phyloP scores from a whole-genome alignment of 768 basidiomycete genomes.

The Gloeophyllum trabeum region DNA sequence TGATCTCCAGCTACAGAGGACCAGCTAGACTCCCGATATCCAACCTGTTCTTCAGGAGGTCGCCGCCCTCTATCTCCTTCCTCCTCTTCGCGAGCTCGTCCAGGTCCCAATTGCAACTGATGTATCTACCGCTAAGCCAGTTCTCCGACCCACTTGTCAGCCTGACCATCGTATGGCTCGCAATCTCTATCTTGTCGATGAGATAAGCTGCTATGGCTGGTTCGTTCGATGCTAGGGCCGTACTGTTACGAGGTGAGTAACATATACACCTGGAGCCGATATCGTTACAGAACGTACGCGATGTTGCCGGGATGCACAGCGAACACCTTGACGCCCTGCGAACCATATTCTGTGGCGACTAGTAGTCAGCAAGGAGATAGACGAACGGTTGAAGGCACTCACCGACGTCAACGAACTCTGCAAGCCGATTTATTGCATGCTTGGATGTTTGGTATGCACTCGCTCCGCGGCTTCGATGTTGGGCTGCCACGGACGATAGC shows the following conservation, averaged over 20 bases:
- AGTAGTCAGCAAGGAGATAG: too few species aligned
- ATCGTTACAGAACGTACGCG: neutral
- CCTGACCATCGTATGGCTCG: conserved; percentile 2
- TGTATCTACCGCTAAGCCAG: conserved; percentile 1
- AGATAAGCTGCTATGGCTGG: neutral
- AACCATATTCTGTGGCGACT: conserved; percentile 2
- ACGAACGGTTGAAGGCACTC: neutral
- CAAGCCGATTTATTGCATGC: neutral
- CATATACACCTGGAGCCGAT: too few species aligned
- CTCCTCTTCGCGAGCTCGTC: neutral
- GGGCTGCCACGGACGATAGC: neutral
- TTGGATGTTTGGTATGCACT: neutral
- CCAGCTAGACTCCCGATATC: neutral
- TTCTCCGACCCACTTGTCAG: neutral
- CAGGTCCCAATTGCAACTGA: conserved; percentile 2
- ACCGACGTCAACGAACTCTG: neutral
- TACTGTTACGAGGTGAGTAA: too few species aligned
- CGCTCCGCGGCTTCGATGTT: neutral
- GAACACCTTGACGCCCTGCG: neutral
- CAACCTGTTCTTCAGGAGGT: conserved; percentile 1
- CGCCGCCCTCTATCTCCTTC: neutral
- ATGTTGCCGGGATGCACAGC: neutral
- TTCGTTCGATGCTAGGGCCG: neutral
- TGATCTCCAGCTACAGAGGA: too few species aligned
- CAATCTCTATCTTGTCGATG: conserved; percentile 1